phyloP scores from a whole-genome alignment of 768 basidiomycete species.

The Lactarius sp. region DNA sequence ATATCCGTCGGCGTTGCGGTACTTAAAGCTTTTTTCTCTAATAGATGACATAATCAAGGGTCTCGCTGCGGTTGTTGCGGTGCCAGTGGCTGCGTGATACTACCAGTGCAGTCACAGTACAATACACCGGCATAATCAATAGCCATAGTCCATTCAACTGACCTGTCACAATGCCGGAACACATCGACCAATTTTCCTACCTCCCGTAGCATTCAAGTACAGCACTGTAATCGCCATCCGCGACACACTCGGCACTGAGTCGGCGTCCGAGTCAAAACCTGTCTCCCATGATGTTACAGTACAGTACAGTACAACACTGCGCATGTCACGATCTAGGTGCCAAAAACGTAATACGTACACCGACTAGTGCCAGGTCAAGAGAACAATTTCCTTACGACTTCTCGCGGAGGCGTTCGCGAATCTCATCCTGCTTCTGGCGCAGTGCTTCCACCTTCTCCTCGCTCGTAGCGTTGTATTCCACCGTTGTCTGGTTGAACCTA shows the following conservation, averaged over 20 bases:
- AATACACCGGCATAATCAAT: not conserved
- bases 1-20: not conserved
- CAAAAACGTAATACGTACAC: not conserved
- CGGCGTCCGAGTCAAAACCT: too few relatives aligned
- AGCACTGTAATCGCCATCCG: too few relatives aligned
- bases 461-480: constrained; percentile 82
- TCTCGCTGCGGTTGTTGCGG: too few relatives aligned
- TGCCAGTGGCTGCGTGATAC: not conserved
- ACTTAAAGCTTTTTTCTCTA: not conserved
- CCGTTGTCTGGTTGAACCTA: constrained; percentile 79
- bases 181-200: not conserved
- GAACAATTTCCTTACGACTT: not conserved
- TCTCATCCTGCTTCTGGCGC: constrained; percentile 56
- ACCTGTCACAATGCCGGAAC: not conserved
- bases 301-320: not conserved
- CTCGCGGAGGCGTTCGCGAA: constrained; percentile 60
- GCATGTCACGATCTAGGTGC: not conserved
- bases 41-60: not conserved
- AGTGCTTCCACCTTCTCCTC: constrained; percentile 79
- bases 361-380: not conserved
- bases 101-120: not conserved
- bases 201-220: not conserved
- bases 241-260: not conserved
- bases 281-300: too few relatives aligned
- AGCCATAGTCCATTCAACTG: not conserved